Evolutionary conservation across 2,329 filamentous ascomycete genomes (phyloP), one percentile per base, ranked within the genome.

Genomic region (Aureobasidium pullulans): DNA sequence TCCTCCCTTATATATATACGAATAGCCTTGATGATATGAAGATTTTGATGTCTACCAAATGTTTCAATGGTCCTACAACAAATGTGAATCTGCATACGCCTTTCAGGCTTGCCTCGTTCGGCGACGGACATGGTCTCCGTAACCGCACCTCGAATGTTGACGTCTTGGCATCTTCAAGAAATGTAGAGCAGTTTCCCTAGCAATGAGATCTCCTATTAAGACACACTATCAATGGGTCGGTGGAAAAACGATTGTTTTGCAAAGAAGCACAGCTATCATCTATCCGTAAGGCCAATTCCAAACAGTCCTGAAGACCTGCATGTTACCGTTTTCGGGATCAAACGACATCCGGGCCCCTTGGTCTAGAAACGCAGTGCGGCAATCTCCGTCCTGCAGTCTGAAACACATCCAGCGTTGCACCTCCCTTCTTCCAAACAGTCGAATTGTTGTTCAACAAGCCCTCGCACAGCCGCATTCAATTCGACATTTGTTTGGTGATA

Each of bases 391-490:
- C 9, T 29, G n/a, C 16, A 54, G 52, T 16, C 31, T 46, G 52
- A 37, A 46, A 56, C 39, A 5, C 52, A 9, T 56, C 32, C 52
- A 46, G 52, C 40, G 40, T 32, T 47, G 23, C 44, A 43, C 40
- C 29, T 46, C 40, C 52, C 52, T 56, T 56, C 42, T 32, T 46
- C 32, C 52, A 56, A 56, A 56, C 52, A 56, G 52, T 46, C 52
- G 16, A 46, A 46, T 56, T 37, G 52, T 56, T 56, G 52, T 56
- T 56, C 52, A 46, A 56, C 52, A 56, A 56, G 52, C 40, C 40
- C 29, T 46, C 40, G 52, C 42, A 46, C 52, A 56, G 40, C 39
- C 31, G 29, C 40, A 13, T 37, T 40, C 16, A 31, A 15, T 44
- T n/a, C 31, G 42, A 7, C 31, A 29, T 31, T 46, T 31, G 52